Base-by-base conservation (phyloP, 1,139 yeast genomes). In the Diutina ranongensis region DNA sequence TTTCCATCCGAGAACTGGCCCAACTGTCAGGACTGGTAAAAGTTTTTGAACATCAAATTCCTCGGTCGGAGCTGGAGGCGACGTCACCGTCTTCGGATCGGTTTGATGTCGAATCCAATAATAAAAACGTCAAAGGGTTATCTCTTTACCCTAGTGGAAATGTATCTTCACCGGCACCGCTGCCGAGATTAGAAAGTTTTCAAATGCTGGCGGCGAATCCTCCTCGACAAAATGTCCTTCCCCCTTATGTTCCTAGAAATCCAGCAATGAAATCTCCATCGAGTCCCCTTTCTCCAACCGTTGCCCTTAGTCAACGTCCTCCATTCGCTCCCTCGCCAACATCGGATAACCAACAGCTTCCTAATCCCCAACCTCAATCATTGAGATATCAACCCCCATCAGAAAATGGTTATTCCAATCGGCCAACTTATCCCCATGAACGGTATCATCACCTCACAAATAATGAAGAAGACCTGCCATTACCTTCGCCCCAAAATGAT, bases 71-170 rank as follows among this genome's bases (percentile, higher is more conserved):
- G 19, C 32, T 25, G 42, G 32, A 38, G 16, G 18, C 8, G 33
- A 38, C 42, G 31, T 25, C 25, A 32, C 42, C 42, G 15, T 25
- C 16, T 3, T n/a, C 31, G 21, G 42, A 38, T 8, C 32, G 20
- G 12, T n/a, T 15, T 25, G 28, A 21, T 12, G 9, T 21, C 9
- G 40, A 25, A 10, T 27, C n/a, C 15, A 32, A 25, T 15, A 25
- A 25, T n/a, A 25, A 25, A 3, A 38, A 38, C 32, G 32, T 38
- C 31, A 38, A 38, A 32, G 42, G 42, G n/a, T 25, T 38, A 15
- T 12, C 34, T 4, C 28, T 25, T 7, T 7, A 25, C 10, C 28
- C n/a, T n/a, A n/a, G n/a, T n/a, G n/a, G n/a, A n/a, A n/a, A n/a
- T n/a, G n/a, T n/a, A n/a, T n/a, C n/a, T n/a, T n/a, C n/a, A n/a